phyloP scores from a whole-genome alignment of 140 eudicot species.

The Ambrosia hybrid region DNA sequence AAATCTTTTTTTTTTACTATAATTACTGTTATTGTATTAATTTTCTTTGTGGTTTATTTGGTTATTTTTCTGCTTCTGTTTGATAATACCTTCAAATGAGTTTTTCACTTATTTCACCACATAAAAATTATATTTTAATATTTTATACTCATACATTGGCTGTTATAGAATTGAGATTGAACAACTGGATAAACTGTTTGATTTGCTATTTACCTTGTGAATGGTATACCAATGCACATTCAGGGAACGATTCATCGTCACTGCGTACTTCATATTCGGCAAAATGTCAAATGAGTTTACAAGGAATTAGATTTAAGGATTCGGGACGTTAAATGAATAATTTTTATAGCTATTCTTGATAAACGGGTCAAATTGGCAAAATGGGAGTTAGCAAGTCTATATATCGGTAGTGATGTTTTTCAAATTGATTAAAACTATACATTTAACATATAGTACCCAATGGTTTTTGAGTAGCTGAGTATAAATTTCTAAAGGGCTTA shows the following conservation, averaged over 20 bases:
- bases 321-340: too few species aligned
- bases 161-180: background rate
- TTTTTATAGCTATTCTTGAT: too few species aligned
- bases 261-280: background rate
- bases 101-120: background rate
- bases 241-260: constrained; percentile 31
- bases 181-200: background rate
- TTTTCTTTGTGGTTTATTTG: background rate
- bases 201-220: constrained; percentile 9
- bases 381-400: too few species aligned
- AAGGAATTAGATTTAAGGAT: too few species aligned
- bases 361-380: too few species aligned
- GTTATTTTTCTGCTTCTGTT: constrained; percentile 2
- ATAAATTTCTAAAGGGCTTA: too few species aligned
- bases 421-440: too few species aligned
- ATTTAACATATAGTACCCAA: too few species aligned
- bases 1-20: background rate
- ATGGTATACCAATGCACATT: constrained; percentile 27
- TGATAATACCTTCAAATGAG: background rate
- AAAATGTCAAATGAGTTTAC: too few species aligned
- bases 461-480: too few species aligned
- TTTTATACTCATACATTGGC: background rate
- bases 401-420: too few species aligned
- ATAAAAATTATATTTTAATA: background rate
- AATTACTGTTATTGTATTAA: background rate